Evolutionary conservation across 2,329 filamentous ascomycete species (phyloP), one percentile per base, ranked within the genome.

Genomic region (Pyricularia grisea): DNA sequence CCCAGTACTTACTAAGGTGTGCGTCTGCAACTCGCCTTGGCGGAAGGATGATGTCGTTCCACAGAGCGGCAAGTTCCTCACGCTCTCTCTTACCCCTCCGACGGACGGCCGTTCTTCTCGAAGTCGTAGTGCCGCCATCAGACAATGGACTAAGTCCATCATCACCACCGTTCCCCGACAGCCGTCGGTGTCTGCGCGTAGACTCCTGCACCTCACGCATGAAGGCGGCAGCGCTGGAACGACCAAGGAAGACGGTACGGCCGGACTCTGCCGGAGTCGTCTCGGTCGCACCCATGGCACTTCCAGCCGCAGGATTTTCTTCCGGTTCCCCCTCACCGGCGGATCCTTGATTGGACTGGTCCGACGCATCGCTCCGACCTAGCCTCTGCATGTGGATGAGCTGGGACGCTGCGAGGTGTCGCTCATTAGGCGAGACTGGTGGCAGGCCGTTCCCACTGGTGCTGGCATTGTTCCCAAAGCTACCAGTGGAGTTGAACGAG

Each of bases 1-100:
- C 70, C 71, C 70, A 72, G 61, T 68, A 68, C 7, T 55, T 68
- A 23, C 12, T 28, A 2, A 69, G 64, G 30, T 69, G 68, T 4
- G 50, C 42, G n/a, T 69, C 68, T 5, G 68, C 68, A 11, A 67
- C 65, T 12, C 68, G 28, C 55, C 65, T 30, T 11, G 68, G 68
- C 7, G 68, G 68, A 20, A 69, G 65, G 28, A 69, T 61, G 20
- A 69, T 25, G n/a, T 67, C 65, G 12, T 69, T 65, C 64, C 66
- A 58, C n/a, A 69, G 33, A 23, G 50, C 55, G 10, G 50, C 65
- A 11, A 69, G 68, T 50, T 67, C 67, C 14, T 68, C 67, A 4
- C 33, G 65, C 25, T 69, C 68, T 31, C 60, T 66, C 3, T 60
- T 67, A 12, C 50, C n/a, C 65, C 58, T 66, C 14, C 65, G 50